Percentiles rank a stretch among this genome's conserved stretches.
These are phyloP conservation scores for Hermanozyma aechmeae DNA, from an alignment of 805 yeast species.

Conservation along the genomic window DNA sequence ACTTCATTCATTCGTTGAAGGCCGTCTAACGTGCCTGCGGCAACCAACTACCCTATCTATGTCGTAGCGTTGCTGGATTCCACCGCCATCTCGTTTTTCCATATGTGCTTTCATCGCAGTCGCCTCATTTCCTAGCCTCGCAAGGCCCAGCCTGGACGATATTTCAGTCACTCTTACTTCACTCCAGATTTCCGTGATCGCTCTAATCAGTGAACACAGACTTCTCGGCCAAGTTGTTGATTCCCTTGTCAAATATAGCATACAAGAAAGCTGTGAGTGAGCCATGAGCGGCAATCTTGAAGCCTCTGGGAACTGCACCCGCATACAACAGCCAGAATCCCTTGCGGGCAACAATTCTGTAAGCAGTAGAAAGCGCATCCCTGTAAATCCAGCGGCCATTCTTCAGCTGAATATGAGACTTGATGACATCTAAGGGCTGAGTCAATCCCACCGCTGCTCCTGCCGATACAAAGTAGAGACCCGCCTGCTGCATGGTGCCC, in stretches of 20 bases:
- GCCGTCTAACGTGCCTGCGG: too few species aligned
- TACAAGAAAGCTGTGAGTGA: slow-evolving; percentile 60
- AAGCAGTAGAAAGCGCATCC: slow-evolving; percentile 43
- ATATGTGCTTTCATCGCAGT: too few species aligned
- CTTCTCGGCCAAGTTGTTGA: slow-evolving; percentile 8
- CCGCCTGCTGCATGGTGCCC: slow-evolving; percentile 33
- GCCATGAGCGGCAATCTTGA: slow-evolving; percentile 64
- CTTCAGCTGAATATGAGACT: slow-evolving; percentile 78
- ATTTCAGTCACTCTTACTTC: slow-evolving; percentile 1
- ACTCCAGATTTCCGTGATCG: not conserved
- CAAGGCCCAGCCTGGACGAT: too few species aligned
- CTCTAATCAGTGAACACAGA: slow-evolving; percentile 10
- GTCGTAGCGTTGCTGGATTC: too few species aligned
- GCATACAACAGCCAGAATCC: slow-evolving; percentile 24
- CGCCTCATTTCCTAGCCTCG: too few species aligned
- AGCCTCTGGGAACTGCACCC: slow-evolving; percentile 48
- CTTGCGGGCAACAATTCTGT: slow-evolving; percentile 10
- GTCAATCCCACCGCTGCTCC: slow-evolving; percentile 67
- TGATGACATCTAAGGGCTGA: slow-evolving; percentile 83
- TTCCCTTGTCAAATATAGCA: slow-evolving; percentile 3
- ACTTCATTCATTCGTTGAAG: too few species aligned
- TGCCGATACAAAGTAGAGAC: slow-evolving; percentile 51
- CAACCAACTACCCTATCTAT: too few species aligned
- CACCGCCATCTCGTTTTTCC: too few species aligned
- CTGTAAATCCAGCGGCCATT: slow-evolving; percentile 49